Evolutionary conservation across 73 alveolate genomes (phyloP), one percentile per base, ranked within the genome.

Genomic region (Durusdinium trenchii): DNA sequence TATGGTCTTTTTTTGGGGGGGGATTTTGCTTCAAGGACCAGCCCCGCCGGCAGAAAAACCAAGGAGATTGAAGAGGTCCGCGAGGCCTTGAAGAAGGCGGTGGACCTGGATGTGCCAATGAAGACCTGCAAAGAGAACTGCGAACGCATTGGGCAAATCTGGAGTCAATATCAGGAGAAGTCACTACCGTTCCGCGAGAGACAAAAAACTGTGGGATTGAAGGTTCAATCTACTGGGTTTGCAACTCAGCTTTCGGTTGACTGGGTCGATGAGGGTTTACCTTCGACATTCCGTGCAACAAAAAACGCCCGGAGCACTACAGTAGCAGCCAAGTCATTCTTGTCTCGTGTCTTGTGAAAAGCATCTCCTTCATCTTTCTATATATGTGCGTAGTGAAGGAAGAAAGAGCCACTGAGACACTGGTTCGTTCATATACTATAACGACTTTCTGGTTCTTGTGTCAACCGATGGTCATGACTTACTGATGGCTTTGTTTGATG

Each of bases 91-190:
- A 67, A 67, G 47, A 64, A 35, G 69, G 96, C 52, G 35, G 86
- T 69, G 73, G 52, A 32, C 42, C 86, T 38, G n/a, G 96, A 90
- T 32, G 42, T 90, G 85, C 96, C 96, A n/a, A 38, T 60, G 30
- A 60, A 38, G 54, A 61, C 32, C 52, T 93, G 98, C 52, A 57
- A 92, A 1, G 98, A 73, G 47, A 50, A 48, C 62, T 93, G 98
- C 61, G 98, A 73, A 60, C 98, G 98, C 48, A 52, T 93, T 61
- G 98, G 98, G 54, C 92, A 93, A 92, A 93, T 93, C 62, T 75
- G 90, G 98, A 62, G 90, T 62, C 98, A 93, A 62, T 93, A 93
- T 64, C 98, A 93, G 98, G 98, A 32, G 71, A 20, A 6, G 47
- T 40, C 62, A 18, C 23, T 18, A 12, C 60, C 30, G 30, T 32